Evolutionary conservation across 2,329 filamentous ascomycete genomes (phyloP), one percentile per base, ranked within the genome.

Genomic region (Exophiala sp.): DNA sequence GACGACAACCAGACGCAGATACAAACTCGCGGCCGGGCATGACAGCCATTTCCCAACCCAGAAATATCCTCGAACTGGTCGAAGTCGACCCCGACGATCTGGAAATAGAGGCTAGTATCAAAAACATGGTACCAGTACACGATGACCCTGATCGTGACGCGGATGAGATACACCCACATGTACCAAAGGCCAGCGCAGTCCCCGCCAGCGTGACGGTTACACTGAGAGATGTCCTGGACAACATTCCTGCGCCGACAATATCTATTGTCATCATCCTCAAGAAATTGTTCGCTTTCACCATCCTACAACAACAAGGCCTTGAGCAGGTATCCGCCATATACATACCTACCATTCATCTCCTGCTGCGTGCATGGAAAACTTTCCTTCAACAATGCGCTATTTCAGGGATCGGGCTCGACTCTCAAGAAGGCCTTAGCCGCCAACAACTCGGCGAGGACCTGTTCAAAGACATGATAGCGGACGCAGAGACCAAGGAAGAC

Each of bases 1-100:
- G 11, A n/a, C 8, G 29, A n/a, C 11, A 7, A 13, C 29, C 29
- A 3, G 29, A 11, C 41, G 2, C 21, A 38, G 43, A 41, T 2
- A 24, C 21, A 8, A 10, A n/a, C 18, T 23, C 38, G 8, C 22
- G 19, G 34, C 24, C 18, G 3, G 51, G 44, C 2, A 35, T 75
- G 16, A 69, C 68, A 1, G 58, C 68, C 1, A 68, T 74, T 48
- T 65, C 72, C 8, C 69, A 72, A 50, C 73, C 71, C 52, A 66
- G 64, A 10, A 72, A 69, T 21, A 73, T 69, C 5, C 60, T 75
- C 8, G 73, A 75, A 56, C 54, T 75, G n/a, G 65, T 71, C 34
- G 55, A 58, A 30, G 52, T 58, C 9, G 34, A 49, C 7, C 19
- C 54, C 21, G 14, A 34, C 18, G 46, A 38, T 1, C 21, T 18